These are phyloP conservation scores for Cladosporium sphaerospermum DNA, from an alignment of 2,329 filamentous ascomycete genomes.

Conservation along the genomic window DNA sequence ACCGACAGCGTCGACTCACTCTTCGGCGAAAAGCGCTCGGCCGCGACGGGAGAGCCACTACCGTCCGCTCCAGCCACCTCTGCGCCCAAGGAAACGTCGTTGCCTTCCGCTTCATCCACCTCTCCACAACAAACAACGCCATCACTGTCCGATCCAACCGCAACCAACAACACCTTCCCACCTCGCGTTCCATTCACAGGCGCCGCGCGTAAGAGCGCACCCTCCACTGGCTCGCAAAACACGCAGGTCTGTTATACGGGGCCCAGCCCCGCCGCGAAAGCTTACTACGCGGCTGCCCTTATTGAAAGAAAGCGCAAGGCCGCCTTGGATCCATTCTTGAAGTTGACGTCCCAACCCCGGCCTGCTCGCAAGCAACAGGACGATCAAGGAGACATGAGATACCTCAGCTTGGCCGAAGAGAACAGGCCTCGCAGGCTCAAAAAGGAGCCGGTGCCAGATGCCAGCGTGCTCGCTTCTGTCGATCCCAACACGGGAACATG, in stretches of 20 bases:
- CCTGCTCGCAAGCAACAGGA: constrained; percentile 4
- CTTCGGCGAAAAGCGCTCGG: not conserved
- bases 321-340: not conserved
- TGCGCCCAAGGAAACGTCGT: too few relatives aligned
- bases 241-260: not conserved
- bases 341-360: not conserved
- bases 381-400: constrained; percentile 17
- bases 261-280: not conserved
- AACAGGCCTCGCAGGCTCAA: constrained; percentile 19
- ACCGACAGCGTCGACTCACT: constrained; percentile 6
- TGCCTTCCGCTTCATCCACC: too few relatives aligned
- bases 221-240: constrained; percentile 4
- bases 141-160: too few relatives aligned
- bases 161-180: too few relatives aligned
- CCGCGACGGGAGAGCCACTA: too few relatives aligned
- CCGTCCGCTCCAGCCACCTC: too few relatives aligned
- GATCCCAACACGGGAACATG: constrained; percentile 25
- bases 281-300: not conserved
- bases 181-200: not conserved
- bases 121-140: too few relatives aligned
- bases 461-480: constrained; percentile 21
- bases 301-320: not conserved
- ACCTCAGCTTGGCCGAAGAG: constrained; percentile 19
- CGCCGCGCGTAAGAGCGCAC: constrained; percentile 15
- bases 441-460: constrained; percentile 25